Base-by-base conservation (phyloP, 2,329 filamentous ascomycete genomes). In the Parafenestella ontariensis region DNA sequence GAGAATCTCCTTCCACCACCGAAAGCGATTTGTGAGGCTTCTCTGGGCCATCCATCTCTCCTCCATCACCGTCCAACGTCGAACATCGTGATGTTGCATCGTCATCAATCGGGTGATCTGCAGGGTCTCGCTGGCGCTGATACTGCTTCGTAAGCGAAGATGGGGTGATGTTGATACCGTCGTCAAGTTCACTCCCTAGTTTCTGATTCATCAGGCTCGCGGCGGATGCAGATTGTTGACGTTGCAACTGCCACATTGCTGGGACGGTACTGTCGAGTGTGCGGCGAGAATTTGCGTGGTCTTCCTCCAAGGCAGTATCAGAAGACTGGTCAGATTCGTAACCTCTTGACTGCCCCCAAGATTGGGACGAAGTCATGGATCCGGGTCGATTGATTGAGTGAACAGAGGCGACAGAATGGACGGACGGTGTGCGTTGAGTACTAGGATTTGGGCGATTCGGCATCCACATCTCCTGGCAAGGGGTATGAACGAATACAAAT, bases 261-360 rank as follows among this genome's bases (percentile, higher is more conserved):
- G 69, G 66, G 46, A 71, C 61, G 29, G 40, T 53, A 33, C 54
- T 59, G 43, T 59, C 56, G 34, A 57, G 64, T 6, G 62, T 50
- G 18, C 52, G 47, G 3, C 61, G 62, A 29, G 58, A 54, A 45
- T 37, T 52, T 13, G 50, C 26, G 43, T 56, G 47, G 1, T 72
- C 67, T 37, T 75, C 69, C 28, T 69, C 71, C 43, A 56, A 60
- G 10, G 64, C 63, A 9, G 62, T 66, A 20, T 74, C 72, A 40
- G 66, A 71, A 9, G 65, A 71, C 23, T 62, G 62, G 52, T 74
- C 71, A 1, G 70, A 73, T 15, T 74, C 72, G 62, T 74, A 73
- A 18, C 59, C 66, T 49, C 36, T 49, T 5, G 60, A 49, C n/a
- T 68, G 62, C 28, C 55, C 62, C 13, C 58, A 59, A 4, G 65